phyloP scores from a whole-genome alignment of 208 protist genomes.

The Acanthamoeba healyi region DNA sequence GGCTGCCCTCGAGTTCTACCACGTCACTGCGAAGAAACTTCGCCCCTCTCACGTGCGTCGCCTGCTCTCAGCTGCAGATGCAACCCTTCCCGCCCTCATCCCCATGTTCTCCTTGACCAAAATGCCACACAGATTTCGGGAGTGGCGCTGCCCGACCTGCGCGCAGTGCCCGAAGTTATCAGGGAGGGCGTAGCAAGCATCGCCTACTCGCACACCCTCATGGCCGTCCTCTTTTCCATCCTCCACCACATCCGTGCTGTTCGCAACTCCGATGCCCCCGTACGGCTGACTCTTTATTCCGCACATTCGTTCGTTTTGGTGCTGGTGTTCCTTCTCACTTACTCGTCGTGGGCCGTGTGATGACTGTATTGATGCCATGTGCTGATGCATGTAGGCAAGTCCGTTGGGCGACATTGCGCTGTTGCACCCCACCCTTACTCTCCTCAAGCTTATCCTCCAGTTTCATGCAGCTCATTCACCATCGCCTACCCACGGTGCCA shows the following conservation, averaged over 20 bases:
- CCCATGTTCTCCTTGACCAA: background rate
- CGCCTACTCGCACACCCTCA: background rate
- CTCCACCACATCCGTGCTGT: constrained; percentile 14
- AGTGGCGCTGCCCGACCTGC: background rate
- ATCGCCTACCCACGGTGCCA: too few relatives aligned
- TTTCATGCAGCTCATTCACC: background rate
- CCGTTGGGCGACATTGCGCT: background rate
- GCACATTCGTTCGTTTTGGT: too few relatives aligned
- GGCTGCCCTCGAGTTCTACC: constrained; percentile 10
- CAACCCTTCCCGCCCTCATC: too few relatives aligned
- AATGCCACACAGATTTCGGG: background rate
- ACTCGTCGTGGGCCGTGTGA: too few relatives aligned
- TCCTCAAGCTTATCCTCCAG: constrained; percentile 37
- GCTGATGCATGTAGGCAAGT: background rate
- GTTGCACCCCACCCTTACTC: constrained; percentile 27
- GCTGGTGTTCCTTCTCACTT: background rate
- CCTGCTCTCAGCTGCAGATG: background rate
- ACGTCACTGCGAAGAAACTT: background rate
- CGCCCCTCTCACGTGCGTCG: background rate
- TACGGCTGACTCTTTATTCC: background rate
- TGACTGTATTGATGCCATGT: background rate
- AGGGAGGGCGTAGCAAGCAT: background rate
- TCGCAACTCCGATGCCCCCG: background rate
- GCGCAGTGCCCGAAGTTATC: background rate
- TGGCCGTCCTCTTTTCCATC: constrained; percentile 1